phyloP scores from a whole-genome alignment of 1,284 basidiomycete genomes.

The Leccinum angustisporum region DNA sequence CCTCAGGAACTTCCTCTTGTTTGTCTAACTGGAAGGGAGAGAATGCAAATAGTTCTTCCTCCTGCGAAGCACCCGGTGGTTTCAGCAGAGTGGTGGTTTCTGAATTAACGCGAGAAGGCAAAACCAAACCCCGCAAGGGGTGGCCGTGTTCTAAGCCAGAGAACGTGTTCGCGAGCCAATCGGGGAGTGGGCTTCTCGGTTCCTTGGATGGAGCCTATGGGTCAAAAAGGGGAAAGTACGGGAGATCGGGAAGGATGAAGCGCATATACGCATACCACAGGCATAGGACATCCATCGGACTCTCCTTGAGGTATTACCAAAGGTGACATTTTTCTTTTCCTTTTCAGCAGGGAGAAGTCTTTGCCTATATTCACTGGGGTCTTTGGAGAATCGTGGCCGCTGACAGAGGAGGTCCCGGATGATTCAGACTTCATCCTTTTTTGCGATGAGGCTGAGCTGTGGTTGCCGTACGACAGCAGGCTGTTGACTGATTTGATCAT shows the following conservation, averaged over 20 bases:
- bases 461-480: constrained; percentile 30
- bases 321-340: constrained; percentile 38
- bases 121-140: constrained; percentile 46
- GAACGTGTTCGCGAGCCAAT: constrained; percentile 49
- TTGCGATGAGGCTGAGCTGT: constrained; percentile 21
- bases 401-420: constrained; percentile 46
- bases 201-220: constrained; percentile 18
- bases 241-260: constrained; percentile 12
- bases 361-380: constrained; percentile 43
- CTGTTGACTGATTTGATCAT: constrained; percentile 61
- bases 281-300: constrained; percentile 9
- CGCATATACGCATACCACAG: constrained; percentile 38
- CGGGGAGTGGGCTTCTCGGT: constrained; percentile 36
- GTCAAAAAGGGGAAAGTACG: constrained; percentile 18
- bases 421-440: constrained; percentile 35
- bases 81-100: constrained; percentile 5
- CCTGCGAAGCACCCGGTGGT: constrained; percentile 8
- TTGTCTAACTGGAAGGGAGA: constrained; percentile 27
- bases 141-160: constrained; percentile 40
- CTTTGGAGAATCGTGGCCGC: constrained; percentile 41
- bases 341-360: constrained; percentile 47
- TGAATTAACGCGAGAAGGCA: constrained; percentile 15
- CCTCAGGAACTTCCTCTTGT: constrained; percentile 6
- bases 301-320: constrained; percentile 7
- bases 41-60: constrained; percentile 32